Evolutionary conservation across 2,329 filamentous ascomycete genomes (phyloP).

Genomic region (Botryotinia globosa): DNA sequence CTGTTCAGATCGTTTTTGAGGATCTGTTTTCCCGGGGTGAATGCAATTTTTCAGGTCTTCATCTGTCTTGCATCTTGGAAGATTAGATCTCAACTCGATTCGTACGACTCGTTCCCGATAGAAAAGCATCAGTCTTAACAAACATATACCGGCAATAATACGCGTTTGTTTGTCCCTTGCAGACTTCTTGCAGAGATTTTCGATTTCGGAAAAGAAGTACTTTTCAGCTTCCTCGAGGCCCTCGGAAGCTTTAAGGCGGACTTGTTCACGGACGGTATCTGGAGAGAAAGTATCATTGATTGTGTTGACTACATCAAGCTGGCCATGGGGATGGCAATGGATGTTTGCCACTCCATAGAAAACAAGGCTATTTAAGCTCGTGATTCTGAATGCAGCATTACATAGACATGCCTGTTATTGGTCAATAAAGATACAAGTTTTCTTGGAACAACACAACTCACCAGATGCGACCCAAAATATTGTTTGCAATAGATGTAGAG

Average conservation of each 20-base stretch:
- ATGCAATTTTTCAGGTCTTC: conserved; percentile 13
- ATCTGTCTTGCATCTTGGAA: conserved; percentile 24
- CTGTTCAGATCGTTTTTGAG: conserved; percentile 25
- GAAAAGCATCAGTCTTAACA: conserved; percentile 26
- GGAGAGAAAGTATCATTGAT: conserved; percentile 23
- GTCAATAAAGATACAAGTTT: background rate
- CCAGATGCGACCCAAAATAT: conserved; percentile 13
- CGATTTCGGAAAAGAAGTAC: conserved; percentile 24
- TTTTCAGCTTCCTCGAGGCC: conserved; percentile 24
- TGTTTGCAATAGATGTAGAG: conserved; percentile 21
- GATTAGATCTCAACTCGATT: conserved; percentile 23
- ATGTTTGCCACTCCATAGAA: conserved; percentile 27
- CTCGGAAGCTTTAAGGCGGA: conserved; percentile 26
- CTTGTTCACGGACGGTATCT: conserved; percentile 28
- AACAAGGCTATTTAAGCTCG: conserved; percentile 26
- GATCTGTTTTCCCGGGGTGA: conserved; percentile 16
- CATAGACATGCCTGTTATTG: conserved; percentile 19
- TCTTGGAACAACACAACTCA: background rate
- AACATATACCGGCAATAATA: conserved; percentile 25
- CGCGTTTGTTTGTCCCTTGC: conserved; percentile 23
- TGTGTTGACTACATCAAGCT: conserved; percentile 13
- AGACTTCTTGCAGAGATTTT: conserved; percentile 23
- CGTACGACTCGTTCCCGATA: conserved; percentile 26
- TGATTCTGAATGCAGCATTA: conserved; percentile 23
- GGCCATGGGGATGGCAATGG: conserved; percentile 5